These are phyloP conservation scores for Tetrahymena thermophila DNA, from an alignment of 73 alveolate genomes.

Conservation along the genomic window DNA sequence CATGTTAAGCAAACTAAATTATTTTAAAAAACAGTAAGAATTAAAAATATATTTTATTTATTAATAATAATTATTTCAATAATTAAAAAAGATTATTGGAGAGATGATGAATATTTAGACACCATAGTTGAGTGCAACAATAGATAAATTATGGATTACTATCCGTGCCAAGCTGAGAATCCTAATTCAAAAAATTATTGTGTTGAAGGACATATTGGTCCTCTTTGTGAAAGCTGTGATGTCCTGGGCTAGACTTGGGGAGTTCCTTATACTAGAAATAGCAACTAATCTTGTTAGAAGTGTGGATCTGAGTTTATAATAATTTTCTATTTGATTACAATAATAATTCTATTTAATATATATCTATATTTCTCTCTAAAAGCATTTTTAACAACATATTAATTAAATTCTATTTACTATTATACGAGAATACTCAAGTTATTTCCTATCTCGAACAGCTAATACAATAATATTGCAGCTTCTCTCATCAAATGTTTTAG, in stretches of 20 bases:
- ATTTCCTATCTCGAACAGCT: not conserved
- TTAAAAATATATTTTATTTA: not conserved
- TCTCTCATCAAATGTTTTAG: not conserved
- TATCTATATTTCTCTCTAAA: not conserved
- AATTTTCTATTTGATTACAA: not conserved
- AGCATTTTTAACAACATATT: not conserved
- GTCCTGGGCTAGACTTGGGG: not conserved
- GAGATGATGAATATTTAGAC: not conserved
- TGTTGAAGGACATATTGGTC: not conserved
- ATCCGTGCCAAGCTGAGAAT: not conserved
- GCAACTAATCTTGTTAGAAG: not conserved
- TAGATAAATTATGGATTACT: not conserved
- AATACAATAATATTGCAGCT: not conserved
- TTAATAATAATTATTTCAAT: not conserved
- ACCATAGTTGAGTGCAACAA: not conserved
- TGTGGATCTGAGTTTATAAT: not conserved
- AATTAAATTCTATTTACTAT: not conserved
- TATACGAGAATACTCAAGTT: not conserved
- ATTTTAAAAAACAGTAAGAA: not conserved
- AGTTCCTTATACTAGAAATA: not conserved
- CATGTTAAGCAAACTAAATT: not conserved
- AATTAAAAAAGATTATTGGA: not conserved
- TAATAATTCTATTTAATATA: not conserved
- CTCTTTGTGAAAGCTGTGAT: not conserved
- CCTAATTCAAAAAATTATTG: not conserved